Evolutionary conservation across 2,329 filamentous ascomycete genomes (phyloP).

Genomic region (Aspergillus tamarii): DNA sequence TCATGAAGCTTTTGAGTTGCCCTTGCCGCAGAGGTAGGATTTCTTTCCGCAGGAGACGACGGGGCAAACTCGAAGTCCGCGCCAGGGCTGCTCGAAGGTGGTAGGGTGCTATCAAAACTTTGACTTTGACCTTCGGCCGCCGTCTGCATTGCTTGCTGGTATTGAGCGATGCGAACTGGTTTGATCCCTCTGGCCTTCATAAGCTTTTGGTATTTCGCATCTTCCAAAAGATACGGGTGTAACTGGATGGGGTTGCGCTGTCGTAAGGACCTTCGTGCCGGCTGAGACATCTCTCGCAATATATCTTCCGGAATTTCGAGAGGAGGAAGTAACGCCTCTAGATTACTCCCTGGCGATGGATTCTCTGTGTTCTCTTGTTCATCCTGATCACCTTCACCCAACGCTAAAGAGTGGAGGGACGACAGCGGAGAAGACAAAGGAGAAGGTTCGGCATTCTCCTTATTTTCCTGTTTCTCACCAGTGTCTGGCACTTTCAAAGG

Average conservation of each 20-base stretch:
- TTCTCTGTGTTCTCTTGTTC: neutral
- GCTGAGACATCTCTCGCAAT: conserved; percentile 29
- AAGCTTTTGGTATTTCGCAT: conserved; percentile 46
- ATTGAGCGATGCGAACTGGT: conserved; percentile 41
- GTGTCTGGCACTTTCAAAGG: conserved; percentile 11
- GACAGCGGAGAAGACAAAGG: conserved; percentile 43
- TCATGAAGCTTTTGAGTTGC: neutral
- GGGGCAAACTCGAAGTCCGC: conserved; percentile 35
- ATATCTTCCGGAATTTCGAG: conserved; percentile 34
- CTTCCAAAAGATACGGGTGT: conserved; percentile 52
- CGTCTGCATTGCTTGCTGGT: conserved; percentile 19
- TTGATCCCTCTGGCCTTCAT: conserved; percentile 47
- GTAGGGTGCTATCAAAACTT: conserved; percentile 35
- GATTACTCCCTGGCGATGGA: conserved; percentile 5
- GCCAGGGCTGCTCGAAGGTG: conserved; percentile 36
- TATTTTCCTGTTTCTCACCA: conserved; percentile 7
- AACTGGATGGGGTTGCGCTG: conserved; percentile 53
- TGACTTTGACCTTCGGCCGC: conserved; percentile 37
- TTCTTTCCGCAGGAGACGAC: conserved; percentile 27
- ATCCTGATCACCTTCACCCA: conserved; percentile 13
- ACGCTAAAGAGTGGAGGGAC: conserved; percentile 26
- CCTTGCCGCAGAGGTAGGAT: conserved; percentile 3
- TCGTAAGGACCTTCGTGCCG: conserved; percentile 41
- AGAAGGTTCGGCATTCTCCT: conserved; percentile 31
- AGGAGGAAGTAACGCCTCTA: conserved; percentile 23